phyloP scores from a whole-genome alignment of 2,329 filamentous ascomycete genomes.

The Aspergillus puulaauensis region DNA sequence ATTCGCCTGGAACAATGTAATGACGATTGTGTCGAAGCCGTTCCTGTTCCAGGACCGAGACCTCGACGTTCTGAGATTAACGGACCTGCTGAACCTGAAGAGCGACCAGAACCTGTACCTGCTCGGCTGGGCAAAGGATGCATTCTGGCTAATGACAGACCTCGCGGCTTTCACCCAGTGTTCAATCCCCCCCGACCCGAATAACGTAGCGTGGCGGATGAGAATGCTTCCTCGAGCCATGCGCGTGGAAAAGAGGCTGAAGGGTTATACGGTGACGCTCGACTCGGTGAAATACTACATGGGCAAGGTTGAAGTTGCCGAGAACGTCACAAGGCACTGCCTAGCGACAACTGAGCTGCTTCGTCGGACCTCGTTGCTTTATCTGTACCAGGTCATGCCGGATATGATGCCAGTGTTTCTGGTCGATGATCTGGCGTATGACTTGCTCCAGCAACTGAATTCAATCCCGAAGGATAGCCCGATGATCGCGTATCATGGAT shows the following conservation, averaged over 20 bases:
- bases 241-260: neutral
- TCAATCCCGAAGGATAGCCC: neutral
- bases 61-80: neutral
- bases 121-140: neutral
- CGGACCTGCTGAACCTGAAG: neutral
- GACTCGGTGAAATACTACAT: neutral
- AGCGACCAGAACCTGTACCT: neutral
- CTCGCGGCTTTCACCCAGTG: neutral
- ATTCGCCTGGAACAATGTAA: neutral
- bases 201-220: neutral
- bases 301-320: neutral
- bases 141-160: neutral
- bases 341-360: neutral
- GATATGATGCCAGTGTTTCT: neutral
- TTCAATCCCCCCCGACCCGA: neutral
- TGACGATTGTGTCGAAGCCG: neutral
- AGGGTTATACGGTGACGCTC: neutral
- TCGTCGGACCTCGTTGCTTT: neutral
- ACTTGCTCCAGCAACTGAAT: neutral
- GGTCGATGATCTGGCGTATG: neutral
- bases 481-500: neutral
- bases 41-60: neutral
- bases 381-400: neutral
- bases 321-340: neutral
- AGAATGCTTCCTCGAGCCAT: neutral